Conservation (phyloP, 176 grass and related monocot species). For the Saccharum spontaneum region DNA sequence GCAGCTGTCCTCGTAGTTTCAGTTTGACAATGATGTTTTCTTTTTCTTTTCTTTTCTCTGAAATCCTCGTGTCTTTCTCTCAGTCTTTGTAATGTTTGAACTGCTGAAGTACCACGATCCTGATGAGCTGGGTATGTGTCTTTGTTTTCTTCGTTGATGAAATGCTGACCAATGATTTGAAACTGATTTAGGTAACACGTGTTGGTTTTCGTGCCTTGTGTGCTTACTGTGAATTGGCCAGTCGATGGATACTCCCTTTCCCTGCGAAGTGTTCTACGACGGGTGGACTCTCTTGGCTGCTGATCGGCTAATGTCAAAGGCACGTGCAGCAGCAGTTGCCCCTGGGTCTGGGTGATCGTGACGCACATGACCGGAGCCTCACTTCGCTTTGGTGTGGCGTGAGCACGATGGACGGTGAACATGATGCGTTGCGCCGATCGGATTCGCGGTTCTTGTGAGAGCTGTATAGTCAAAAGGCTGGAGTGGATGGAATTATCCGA, state of each 20-base stretch:
- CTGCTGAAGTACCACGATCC: neutral
- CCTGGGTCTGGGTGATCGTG: neutral
- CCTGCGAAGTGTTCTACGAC: neutral
- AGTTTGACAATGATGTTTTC: neutral
- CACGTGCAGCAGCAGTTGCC: conserved; percentile 2
- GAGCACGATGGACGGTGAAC: neutral
- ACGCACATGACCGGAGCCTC: neutral
- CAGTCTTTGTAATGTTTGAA: neutral
- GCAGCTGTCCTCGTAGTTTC: neutral
- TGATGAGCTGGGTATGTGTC: neutral
- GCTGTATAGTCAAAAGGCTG: conserved; percentile 8
- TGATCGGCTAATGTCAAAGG: neutral
- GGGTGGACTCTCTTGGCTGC: neutral
- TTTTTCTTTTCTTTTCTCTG: too few relatives aligned
- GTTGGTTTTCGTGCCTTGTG: neutral
- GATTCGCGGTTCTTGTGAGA: neutral
- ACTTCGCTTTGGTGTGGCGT: neutral
- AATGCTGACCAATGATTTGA: neutral
- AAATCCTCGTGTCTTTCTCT: too few relatives aligned
- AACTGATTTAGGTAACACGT: neutral
- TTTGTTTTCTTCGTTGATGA: neutral
- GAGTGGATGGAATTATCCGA: neutral
- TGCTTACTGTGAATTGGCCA: neutral
- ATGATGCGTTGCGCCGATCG: neutral
- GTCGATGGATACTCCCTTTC: neutral